Evolutionary conservation across 345 rosid genomes (phyloP), one percentile per base, ranked within the genome.

Genomic region (Gynandropsis gynandra): DNA sequence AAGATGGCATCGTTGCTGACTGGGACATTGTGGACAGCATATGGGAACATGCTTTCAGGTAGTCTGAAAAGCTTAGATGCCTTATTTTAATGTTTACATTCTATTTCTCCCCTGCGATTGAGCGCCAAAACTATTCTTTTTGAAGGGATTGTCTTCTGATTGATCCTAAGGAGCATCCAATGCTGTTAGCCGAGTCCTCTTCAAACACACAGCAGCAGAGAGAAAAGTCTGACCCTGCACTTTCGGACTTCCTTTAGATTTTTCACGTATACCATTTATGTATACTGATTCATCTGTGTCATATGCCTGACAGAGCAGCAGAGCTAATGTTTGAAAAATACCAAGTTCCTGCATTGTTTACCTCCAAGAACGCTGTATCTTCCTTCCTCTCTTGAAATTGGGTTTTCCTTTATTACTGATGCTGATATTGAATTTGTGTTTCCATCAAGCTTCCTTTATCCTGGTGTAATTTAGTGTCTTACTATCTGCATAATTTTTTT

Each of bases 151-250:
- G 97, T 61, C 77, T 92, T 35, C 68, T 87, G 65, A 55, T 92
- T 78, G 98, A 92, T 83, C 94, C 98, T n/a, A 88, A 72, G 69
- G 98, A 92, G 77, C 98, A 87, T 55, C 98, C 97, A 12, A 88
- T 92, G 98, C 80, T 92, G 48, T 85, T 92, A 63, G 95, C 98
- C 7, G 97, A 88, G 66, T 97, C 97, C 66, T 87, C 95, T 56
- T 74, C 76, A 20, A 92, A 85, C 77, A 67, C 69, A 19, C 99
- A 81, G 61, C 95, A 83, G 41, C 94, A 88, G 74, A 80, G 99
- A 75, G 96, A 92, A 75, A 87, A 80, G 98, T 90, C 40, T 40
- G 58, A 14, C n/a, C n/a, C n/a, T n/a, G n/a, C n/a, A n/a, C n/a
- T n/a, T n/a, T n/a, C n/a, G n/a, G n/a, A n/a, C n/a, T n/a, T n/a